Percentiles rank a stretch among this genome's conserved stretches.
These are phyloP conservation scores for Amauroascus verrucosus DNA, from an alignment of 2,329 filamentous ascomycete species.

Conservation along the genomic window DNA sequence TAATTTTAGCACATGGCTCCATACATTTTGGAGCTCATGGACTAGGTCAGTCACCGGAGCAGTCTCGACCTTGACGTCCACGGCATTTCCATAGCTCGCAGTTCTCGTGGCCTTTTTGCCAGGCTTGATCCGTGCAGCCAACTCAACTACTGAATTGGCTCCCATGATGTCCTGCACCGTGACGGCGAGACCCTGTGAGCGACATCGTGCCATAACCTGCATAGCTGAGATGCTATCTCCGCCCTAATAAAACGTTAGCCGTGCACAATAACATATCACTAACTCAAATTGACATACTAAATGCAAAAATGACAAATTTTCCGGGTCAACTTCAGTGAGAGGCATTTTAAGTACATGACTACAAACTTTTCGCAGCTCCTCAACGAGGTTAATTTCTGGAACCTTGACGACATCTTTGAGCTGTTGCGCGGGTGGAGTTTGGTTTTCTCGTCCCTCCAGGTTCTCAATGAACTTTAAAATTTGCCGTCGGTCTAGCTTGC, in stretches of 20 bases:
- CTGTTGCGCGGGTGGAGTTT: neutral
- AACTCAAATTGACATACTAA: conserved; percentile 12
- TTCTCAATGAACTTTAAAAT: conserved; percentile 16
- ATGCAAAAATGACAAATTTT: conserved; percentile 25
- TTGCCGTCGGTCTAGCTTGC: conserved; percentile 21
- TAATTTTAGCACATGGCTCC: conserved; percentile 20
- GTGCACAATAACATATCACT: conserved; percentile 11
- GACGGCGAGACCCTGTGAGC: conserved; percentile 15
- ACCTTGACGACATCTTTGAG: neutral
- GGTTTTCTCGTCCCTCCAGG: conserved; percentile 1
- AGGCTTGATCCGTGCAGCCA: conserved; percentile 6
- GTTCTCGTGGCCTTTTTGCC: neutral
- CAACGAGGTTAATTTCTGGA: conserved; percentile 8
- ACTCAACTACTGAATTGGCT: conserved; percentile 13
- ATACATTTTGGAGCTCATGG: conserved; percentile 16
- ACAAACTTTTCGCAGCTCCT: conserved; percentile 17
- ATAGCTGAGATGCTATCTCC: conserved; percentile 25
- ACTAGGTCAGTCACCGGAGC: conserved; percentile 3
- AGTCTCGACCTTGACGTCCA: neutral
- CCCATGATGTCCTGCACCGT: conserved; percentile 19
- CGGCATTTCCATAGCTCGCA: neutral
- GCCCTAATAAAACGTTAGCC: conserved; percentile 16
- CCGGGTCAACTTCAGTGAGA: conserved; percentile 15
- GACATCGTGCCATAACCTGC: conserved; percentile 19
- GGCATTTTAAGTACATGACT: conserved; percentile 19